These are phyloP conservation scores for Penicillium sp. DNA, from an alignment of 2,329 filamentous ascomycete species.

Conservation along the genomic window DNA sequence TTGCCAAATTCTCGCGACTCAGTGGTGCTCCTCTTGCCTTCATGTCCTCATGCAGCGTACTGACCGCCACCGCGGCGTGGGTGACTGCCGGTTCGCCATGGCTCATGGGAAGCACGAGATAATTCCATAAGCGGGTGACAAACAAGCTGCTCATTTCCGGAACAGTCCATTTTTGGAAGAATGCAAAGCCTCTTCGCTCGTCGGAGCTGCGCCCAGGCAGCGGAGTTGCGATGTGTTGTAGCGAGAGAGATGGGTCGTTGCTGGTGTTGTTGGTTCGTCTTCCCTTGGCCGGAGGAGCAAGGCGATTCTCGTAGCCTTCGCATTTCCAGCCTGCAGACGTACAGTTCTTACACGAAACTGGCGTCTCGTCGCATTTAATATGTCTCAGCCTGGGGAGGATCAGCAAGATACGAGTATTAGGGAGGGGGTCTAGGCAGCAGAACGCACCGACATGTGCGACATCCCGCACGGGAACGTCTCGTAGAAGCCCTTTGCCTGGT, in stretches of 20 bases:
- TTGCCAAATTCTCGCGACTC: slow-evolving; percentile 8
- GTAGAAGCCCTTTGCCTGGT: slow-evolving; percentile 6
- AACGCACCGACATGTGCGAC: slow-evolving; percentile 12
- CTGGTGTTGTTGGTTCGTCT: neutral
- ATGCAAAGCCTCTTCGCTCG: slow-evolving; percentile 20
- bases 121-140: slow-evolving; percentile 16
- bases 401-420: neutral
- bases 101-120: slow-evolving; percentile 22
- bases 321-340: slow-evolving; percentile 17
- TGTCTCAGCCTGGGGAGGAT: slow-evolving; percentile 10
- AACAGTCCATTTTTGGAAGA: slow-evolving; percentile 18
- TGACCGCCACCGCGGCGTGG: slow-evolving; percentile 23
- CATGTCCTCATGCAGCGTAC: slow-evolving; percentile 19
- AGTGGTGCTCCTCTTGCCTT: slow-evolving; percentile 14
- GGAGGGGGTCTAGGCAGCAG: neutral
- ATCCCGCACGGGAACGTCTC: slow-evolving; percentile 10
- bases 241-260: neutral
- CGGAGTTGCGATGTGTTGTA: neutral
- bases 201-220: slow-evolving; percentile 12
- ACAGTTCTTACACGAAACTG: slow-evolving; percentile 15
- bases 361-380: slow-evolving; percentile 19
- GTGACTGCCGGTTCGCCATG: slow-evolving; percentile 19
- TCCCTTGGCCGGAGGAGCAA: slow-evolving; percentile 1
- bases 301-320: slow-evolving; percentile 16
- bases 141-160: slow-evolving; percentile 16